Percentiles rank a stretch among this genome's conserved stretches.
Conservation (phyloP, 441 rosid genomes). For the Croton setiger region DNA sequence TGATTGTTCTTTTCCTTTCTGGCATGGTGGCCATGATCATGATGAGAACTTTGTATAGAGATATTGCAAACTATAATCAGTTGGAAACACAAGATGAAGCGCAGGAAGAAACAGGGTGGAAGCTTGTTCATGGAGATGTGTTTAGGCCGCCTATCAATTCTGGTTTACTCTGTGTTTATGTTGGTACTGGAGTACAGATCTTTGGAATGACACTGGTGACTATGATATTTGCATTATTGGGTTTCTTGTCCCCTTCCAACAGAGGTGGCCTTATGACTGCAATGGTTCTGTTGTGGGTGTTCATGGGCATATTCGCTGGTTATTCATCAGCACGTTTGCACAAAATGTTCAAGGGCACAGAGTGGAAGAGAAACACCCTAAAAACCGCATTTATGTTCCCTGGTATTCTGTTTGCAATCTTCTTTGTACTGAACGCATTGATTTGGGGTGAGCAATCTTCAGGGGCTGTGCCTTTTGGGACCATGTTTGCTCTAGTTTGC, state of each 20-base stretch:
- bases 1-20: constrained; percentile 94
- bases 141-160: constrained; percentile 81
- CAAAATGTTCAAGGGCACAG: constrained; percentile 91
- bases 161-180: constrained; percentile 80
- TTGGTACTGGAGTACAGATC: constrained; percentile 92
- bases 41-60: constrained; percentile 95
- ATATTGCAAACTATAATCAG: constrained; percentile 88
- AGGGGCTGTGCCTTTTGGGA: constrained; percentile 94
- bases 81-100: constrained; percentile 95
- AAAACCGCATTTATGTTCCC: constrained; percentile 96
- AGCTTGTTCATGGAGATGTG: constrained; percentile 94
- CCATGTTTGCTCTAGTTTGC: constrained; percentile 94
- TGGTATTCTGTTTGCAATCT: constrained; percentile 66
- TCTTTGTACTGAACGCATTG: constrained; percentile 81
- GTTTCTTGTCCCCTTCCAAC: constrained; percentile 92
- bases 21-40: constrained; percentile 99
- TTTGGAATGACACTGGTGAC: constrained; percentile 90
- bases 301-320: constrained; percentile 93
- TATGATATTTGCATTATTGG: constrained; percentile 93
- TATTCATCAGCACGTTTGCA: constrained; percentile 81
- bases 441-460: constrained; percentile 96
- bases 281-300: constrained; percentile 96
- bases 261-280: constrained; percentile 99
- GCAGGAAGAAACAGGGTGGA: constrained; percentile 98
- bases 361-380: constrained; percentile 88